These are phyloP conservation scores for Haplosporangium gracile DNA, from an alignment of 192 early-diverging fungal species.

Conservation along the genomic window DNA sequence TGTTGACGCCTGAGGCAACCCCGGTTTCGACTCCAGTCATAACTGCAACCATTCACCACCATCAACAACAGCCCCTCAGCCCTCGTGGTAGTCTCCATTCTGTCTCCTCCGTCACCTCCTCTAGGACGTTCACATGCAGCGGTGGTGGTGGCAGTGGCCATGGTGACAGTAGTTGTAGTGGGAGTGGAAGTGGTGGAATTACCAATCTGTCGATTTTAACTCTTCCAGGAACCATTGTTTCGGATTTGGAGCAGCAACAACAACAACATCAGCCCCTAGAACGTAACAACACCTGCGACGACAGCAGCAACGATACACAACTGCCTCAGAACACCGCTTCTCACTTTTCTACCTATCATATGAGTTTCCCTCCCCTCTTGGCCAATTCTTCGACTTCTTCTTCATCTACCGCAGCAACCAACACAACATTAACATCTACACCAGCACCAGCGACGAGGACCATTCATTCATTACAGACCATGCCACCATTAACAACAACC, in stretches of 20 bases:
- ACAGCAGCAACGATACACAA: neutral
- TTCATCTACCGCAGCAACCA: neutral
- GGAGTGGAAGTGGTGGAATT: neutral
- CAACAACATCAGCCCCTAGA: neutral
- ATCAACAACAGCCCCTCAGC: neutral
- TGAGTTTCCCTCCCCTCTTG: conserved; percentile 13
- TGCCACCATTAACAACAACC: neutral
- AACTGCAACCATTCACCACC: neutral
- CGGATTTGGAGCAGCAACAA: neutral
- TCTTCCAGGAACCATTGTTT: conserved; percentile 15
- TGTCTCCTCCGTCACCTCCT: neutral
- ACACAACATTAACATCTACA: neutral
- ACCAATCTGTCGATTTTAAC: neutral
- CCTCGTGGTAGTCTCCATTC: neutral
- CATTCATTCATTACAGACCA: neutral
- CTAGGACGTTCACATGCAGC: neutral
- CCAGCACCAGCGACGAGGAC: neutral
- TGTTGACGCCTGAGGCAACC: conserved; percentile 11
- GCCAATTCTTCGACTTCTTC: neutral
- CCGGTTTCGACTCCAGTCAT: conserved; percentile 22
- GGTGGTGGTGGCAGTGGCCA: no score
- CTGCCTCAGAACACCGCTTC: conserved; percentile 12
- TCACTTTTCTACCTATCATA: conserved; percentile 12
- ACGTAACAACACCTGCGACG: neutral
- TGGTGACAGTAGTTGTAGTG: neutral